Evolutionary conservation across 768 basidiomycete species (phyloP).

Genomic region (Jaapia argillacea): DNA sequence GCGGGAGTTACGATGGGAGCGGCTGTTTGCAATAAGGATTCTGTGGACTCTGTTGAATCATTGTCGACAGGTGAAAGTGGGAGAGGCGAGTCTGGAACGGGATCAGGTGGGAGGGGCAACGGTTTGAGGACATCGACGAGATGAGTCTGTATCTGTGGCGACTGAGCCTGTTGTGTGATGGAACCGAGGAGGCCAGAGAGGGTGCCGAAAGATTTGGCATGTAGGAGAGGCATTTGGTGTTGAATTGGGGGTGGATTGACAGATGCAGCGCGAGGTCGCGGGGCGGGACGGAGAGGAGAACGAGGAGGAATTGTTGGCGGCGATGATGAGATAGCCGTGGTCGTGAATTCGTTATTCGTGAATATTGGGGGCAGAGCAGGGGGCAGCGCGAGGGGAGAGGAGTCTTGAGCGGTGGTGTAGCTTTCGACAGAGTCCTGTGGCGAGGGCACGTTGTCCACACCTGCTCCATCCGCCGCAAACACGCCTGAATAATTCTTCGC

Average conservation of each 20-base stretch:
- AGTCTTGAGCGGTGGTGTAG: no score
- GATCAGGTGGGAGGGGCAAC: not conserved
- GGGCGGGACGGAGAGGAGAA: not conserved
- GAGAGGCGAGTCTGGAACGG: not conserved
- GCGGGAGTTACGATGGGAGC: not conserved
- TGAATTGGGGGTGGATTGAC: not conserved
- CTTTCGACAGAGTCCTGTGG: no score
- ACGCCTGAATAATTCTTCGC: no score
- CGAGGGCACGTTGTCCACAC: no score
- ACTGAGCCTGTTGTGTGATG: not conserved
- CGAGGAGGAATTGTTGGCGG: not conserved
- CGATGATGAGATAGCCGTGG: no score
- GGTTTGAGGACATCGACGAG: not conserved
- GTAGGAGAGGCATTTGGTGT: not conserved
- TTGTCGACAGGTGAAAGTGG: not conserved
- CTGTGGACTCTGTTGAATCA: not conserved
- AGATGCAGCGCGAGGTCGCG: not conserved
- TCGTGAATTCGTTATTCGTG: no score
- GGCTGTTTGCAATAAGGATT: not conserved
- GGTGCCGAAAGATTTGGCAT: not conserved
- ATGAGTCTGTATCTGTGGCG: not conserved
- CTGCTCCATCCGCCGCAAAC: no score
- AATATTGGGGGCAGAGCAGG: no score
- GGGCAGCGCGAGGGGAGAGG: no score
- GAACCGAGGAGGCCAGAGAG: not conserved